phyloP scores from a whole-genome alignment of 106 monocot genomes.

The Phalaenopsis aphrodite region DNA sequence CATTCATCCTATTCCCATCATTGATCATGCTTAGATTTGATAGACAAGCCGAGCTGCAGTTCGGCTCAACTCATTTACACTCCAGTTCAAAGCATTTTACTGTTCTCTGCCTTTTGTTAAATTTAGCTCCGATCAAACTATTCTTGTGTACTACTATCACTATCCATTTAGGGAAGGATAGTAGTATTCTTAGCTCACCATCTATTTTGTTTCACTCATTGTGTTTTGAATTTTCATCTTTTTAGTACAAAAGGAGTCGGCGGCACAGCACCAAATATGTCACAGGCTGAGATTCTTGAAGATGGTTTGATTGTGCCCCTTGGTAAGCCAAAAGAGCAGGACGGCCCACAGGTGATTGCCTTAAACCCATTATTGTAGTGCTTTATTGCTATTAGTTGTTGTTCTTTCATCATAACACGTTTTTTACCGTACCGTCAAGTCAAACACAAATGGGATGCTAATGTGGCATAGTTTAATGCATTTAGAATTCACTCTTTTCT shows the following conservation, averaged over 20 bases:
- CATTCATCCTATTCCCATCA: too few relatives aligned
- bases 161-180: background rate
- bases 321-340: constrained; percentile 55
- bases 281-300: constrained; percentile 32
- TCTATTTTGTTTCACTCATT: background rate
- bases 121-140: too few relatives aligned
- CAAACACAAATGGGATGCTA: too few relatives aligned
- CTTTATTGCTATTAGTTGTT: background rate
- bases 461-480: too few relatives aligned
- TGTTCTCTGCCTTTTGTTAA: background rate
- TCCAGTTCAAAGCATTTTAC: background rate
- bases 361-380: background rate
- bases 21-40: too few relatives aligned
- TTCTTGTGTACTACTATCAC: background rate
- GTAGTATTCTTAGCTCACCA: background rate
- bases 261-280: constrained; percentile 53
- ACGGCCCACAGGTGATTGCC: constrained; percentile 30
- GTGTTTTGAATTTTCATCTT: background rate
- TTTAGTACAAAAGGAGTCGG: constrained; percentile 92
- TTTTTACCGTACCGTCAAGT: background rate
- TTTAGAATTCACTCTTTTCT: too few relatives aligned
- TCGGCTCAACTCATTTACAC: too few relatives aligned
- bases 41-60: too few relatives aligned
- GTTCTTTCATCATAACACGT: background rate
- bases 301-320: constrained; percentile 78